Evolutionary conservation across 805 yeast species (phyloP).

Genomic region (Candida berthetii): DNA sequence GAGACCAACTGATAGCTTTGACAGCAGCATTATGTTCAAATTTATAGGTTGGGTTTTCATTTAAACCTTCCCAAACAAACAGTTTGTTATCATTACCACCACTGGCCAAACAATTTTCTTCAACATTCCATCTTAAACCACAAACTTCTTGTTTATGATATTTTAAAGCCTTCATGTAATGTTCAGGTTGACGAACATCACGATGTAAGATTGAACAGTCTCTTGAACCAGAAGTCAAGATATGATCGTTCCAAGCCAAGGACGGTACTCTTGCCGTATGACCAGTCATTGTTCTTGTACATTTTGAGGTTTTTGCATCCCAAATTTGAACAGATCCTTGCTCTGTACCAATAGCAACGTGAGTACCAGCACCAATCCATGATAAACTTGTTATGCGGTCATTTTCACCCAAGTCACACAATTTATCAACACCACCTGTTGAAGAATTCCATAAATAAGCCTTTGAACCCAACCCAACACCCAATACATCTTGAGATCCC

Average conservation of each 20-base stretch:
- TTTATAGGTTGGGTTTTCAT: constrained; percentile 60
- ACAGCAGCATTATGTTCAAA: constrained; percentile 95
- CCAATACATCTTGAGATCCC: constrained; percentile 86
- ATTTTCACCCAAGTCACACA: constrained; percentile 64
- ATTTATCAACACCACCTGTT: constrained; percentile 73
- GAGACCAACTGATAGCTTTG: constrained; percentile 96
- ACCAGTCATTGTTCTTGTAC: constrained; percentile 89
- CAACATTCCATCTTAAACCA: constrained; percentile 90
- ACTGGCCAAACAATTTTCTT: constrained; percentile 86
- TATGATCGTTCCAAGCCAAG: constrained; percentile 90
- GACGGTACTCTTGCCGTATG: constrained; percentile 83
- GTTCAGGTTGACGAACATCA: constrained; percentile 85
- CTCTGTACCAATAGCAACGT: constrained; percentile 86
- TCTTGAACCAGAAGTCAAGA: constrained; percentile 80
- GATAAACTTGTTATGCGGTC: constrained; percentile 78
- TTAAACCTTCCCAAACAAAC: constrained; percentile 77
- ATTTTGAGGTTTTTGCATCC: constrained; percentile 80
- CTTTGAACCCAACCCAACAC: constrained; percentile 83
- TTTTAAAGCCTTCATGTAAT: constrained; percentile 64
- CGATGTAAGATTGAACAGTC: constrained; percentile 82
- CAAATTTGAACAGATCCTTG: constrained; percentile 89
- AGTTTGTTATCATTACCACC: constrained; percentile 94
- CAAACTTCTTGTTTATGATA: constrained; percentile 92
- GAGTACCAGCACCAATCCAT: constrained; percentile 95
- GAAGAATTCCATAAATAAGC: constrained; percentile 91